Base-by-base conservation (phyloP, 2,329 filamentous ascomycete genomes). In the Metarhizium brunneum region DNA sequence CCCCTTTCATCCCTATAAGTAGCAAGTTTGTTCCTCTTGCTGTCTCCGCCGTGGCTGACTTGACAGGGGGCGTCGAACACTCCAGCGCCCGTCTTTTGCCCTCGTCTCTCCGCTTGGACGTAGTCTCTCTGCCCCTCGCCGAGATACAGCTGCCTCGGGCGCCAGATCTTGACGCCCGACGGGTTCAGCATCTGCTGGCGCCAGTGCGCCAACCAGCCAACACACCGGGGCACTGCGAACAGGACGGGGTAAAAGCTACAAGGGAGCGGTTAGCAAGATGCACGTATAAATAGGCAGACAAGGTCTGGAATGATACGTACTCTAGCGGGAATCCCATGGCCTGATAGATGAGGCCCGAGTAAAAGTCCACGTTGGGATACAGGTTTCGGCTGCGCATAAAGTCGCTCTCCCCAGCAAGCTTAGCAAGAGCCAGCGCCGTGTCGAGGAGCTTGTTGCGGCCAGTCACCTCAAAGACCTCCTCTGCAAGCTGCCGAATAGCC, bases 321-420 rank as follows among this genome's bases (percentile, higher is more conserved):
- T 79, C 76, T 0, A 79, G 69, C 32, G 76, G 76, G 66, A 79
- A 79, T 11, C 76, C 76, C 73, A 79, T 76, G 35, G 76, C 75
- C 58, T 78, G 76, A 63, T 79, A 79, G 60, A 79, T 78, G 32
- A 79, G 64, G 1, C 76, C 76, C 3, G 73, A 76, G 69, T 78
- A 79, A 62, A 78, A 79, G 64, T 79, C 76, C 4, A 79, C 76
- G 56, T 78, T 79, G 43, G 76, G 76, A 60, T 78, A 79, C 42
- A 79, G 61, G 58, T 76, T 77, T 29, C 74, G 66, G 58, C 71
- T 76, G 58, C 71, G 70, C 71, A 78, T 77, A 58, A 79, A 79
- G 49, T 76, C 73, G 62, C 70, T 72, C 67, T 73, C 68, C 29
- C 71, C 59, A 1, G 74, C 74, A 56, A 76, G 74, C 47, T 77